Percentiles rank a stretch among this genome's conserved stretches.
Conservation (phyloP, 805 yeast genomes). For the Hanseniaspora occidentalis region DNA sequence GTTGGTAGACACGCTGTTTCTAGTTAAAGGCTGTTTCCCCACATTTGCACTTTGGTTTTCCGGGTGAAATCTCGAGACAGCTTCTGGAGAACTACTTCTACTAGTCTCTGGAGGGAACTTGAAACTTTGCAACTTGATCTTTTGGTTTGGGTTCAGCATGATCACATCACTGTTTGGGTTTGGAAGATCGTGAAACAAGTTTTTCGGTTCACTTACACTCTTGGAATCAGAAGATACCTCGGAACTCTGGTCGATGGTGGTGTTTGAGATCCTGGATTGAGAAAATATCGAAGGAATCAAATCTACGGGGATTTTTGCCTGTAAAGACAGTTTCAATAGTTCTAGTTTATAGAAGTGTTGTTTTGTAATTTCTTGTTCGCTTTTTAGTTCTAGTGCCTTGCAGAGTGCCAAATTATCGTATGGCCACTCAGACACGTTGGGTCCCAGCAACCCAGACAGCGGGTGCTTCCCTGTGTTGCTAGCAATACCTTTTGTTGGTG, state of each 20-base stretch:
- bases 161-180: constrained; percentile 7
- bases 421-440: background rate
- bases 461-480: background rate
- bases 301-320: constrained; percentile 52
- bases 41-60: constrained; percentile 10
- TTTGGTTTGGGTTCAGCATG: constrained; percentile 2
- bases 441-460: background rate
- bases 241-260: background rate
- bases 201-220: background rate
- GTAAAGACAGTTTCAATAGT: constrained; percentile 42
- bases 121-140: constrained; percentile 4
- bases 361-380: constrained; percentile 71
- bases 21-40: too few relatives aligned
- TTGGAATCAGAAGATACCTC: background rate
- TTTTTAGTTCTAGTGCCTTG: constrained; percentile 44
- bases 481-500: background rate
- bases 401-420: background rate
- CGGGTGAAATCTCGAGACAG: constrained; percentile 3
- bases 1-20: constrained; percentile 8
- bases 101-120: constrained; percentile 4
- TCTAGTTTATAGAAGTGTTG: constrained; percentile 69
- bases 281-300: constrained; percentile 50
- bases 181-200: background rate
- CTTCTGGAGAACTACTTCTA: constrained; percentile 7
- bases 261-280: constrained; percentile 6